These are phyloP conservation scores for Tulasnella sp. DNA, from an alignment of 768 basidiomycete genomes.

Conservation along the genomic window DNA sequence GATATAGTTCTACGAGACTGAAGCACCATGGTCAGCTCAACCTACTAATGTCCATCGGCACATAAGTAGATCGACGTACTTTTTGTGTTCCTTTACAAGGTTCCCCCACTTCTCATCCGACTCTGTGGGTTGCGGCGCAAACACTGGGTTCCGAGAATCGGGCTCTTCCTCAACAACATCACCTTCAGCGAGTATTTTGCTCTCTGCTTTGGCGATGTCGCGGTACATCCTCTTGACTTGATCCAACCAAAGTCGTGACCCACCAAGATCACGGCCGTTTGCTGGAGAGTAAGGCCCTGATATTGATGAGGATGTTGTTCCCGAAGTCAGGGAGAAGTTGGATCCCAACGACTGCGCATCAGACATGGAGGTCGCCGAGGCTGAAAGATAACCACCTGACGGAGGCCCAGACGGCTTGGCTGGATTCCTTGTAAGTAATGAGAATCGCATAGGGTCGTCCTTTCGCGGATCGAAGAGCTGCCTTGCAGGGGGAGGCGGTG, in stretches of 20 bases:
- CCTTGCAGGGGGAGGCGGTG: conserved; percentile 25
- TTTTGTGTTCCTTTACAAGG: conserved; percentile 69
- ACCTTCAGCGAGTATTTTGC: conserved; percentile 42
- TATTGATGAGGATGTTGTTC: conserved; percentile 26
- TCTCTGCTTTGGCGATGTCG: conserved; percentile 68
- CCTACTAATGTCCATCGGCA: too few relatives aligned
- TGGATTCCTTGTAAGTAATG: conserved; percentile 43
- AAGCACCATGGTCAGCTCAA: too few relatives aligned
- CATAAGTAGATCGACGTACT: conserved; percentile 38
- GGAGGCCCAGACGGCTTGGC: conserved; percentile 48
- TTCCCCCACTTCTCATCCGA: conserved; percentile 62
- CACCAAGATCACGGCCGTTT: conserved; percentile 32
- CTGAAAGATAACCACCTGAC: conserved; percentile 24
- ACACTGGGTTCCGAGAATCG: conserved; percentile 31
- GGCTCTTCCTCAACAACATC: conserved; percentile 46
- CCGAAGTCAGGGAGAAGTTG: conserved; percentile 22
- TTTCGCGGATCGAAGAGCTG: conserved; percentile 83
- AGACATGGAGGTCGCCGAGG: conserved; percentile 50
- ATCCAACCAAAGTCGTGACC: conserved; percentile 54
- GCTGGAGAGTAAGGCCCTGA: conserved; percentile 38
- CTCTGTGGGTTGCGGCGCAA: conserved; percentile 30
- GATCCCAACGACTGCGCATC: conserved; percentile 22
- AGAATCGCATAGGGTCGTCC: conserved; percentile 85
- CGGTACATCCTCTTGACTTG: conserved; percentile 80
- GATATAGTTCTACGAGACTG: conserved; percentile 84